Percentiles rank a stretch among this genome's conserved stretches.
Evolutionary conservation across 805 yeast genomes (phyloP).

Genomic region (Helenozyma rhizophorensis): DNA sequence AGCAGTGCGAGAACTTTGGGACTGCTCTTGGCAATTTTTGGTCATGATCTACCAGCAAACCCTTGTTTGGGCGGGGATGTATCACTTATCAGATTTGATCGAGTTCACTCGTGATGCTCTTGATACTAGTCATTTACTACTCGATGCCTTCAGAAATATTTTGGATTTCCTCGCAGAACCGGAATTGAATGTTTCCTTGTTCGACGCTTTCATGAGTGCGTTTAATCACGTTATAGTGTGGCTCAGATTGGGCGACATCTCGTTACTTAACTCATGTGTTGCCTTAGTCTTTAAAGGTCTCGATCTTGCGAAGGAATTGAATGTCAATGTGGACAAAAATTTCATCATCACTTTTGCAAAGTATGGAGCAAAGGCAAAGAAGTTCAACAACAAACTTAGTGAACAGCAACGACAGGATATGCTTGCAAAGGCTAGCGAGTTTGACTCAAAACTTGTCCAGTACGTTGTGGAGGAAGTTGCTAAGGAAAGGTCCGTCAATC

Average conservation of each 20-base stretch:
- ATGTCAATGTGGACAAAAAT: slow-evolving; percentile 47
- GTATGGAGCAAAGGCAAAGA: slow-evolving; percentile 62
- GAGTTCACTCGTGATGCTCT: slow-evolving; percentile 86
- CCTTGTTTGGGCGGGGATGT: slow-evolving; percentile 67
- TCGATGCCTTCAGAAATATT: slow-evolving; percentile 59
- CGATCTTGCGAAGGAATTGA: slow-evolving; percentile 55
- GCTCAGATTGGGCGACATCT: slow-evolving; percentile 78
- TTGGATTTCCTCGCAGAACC: slow-evolving; percentile 15
- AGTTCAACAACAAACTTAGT: slow-evolving; percentile 64
- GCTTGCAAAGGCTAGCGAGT: slow-evolving; percentile 53
- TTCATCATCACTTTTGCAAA: slow-evolving; percentile 56
- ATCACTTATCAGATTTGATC: slow-evolving; percentile 51
- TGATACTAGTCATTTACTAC: slow-evolving; percentile 58
- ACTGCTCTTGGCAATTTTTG: slow-evolving; percentile 64
- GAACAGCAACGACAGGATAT: slow-evolving; percentile 64
- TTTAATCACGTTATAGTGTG: slow-evolving; percentile 69
- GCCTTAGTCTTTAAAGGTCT: slow-evolving; percentile 61
- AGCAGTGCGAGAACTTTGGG: slow-evolving; percentile 55
- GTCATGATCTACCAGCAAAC: slow-evolving; percentile 65
- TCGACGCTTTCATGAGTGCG: slow-evolving; percentile 54
- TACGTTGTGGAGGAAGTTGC: slow-evolving; percentile 25
- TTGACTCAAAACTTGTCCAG: slow-evolving; percentile 54
- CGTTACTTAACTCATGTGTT: slow-evolving; percentile 70
- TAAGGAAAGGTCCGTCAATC: slow-evolving; percentile 32
- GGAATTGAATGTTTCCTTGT: slow-evolving; percentile 23